Conservation (phyloP, 2,329 filamentous ascomycete species). For the Septoria linicola region DNA sequence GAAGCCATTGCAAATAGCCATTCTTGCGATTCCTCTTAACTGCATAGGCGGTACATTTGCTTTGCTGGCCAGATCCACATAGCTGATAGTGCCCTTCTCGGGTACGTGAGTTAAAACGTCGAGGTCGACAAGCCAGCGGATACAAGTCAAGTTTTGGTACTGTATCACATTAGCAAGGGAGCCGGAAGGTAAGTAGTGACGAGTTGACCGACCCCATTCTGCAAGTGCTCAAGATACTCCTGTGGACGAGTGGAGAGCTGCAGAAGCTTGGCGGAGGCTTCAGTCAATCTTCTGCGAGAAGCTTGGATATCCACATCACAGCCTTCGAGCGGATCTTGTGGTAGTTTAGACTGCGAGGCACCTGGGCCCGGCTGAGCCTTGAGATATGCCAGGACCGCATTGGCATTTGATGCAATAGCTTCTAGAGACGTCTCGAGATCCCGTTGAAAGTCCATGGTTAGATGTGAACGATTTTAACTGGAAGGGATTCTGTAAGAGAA, state of each 20-base stretch:
- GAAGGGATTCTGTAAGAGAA: too few relatives aligned
- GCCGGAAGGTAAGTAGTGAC: too few relatives aligned
- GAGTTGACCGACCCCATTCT: constrained; percentile 17
- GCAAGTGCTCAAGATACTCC: constrained; percentile 25
- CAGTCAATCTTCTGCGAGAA: constrained; percentile 17
- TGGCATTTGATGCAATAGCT: constrained; percentile 7
- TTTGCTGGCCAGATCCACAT: constrained; percentile 12
- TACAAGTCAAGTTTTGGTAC: constrained; percentile 25
- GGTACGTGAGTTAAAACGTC: constrained; percentile 23
- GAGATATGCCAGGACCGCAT: constrained; percentile 6
- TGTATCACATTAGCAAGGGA: constrained; percentile 11
- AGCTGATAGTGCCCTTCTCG: constrained; percentile 12
- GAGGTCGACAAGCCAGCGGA: constrained; percentile 26
- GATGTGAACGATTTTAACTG: not conserved
- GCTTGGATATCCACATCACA: not conserved
- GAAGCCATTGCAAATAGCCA: constrained; percentile 25
- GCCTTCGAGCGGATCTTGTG: constrained; percentile 8
- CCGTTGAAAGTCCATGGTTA: constrained; percentile 9
- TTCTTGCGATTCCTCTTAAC: constrained; percentile 26
- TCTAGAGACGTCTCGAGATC: constrained; percentile 10
- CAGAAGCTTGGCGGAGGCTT: constrained; percentile 24
- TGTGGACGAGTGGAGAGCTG: constrained; percentile 22
- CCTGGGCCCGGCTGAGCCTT: not conserved
- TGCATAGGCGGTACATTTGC: constrained; percentile 20
- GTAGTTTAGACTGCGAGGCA: not conserved